Evolutionary conservation across 1,139 yeast species (phyloP), one percentile per base, ranked within the genome.

Genomic region (Geotrichum aggregatum): DNA sequence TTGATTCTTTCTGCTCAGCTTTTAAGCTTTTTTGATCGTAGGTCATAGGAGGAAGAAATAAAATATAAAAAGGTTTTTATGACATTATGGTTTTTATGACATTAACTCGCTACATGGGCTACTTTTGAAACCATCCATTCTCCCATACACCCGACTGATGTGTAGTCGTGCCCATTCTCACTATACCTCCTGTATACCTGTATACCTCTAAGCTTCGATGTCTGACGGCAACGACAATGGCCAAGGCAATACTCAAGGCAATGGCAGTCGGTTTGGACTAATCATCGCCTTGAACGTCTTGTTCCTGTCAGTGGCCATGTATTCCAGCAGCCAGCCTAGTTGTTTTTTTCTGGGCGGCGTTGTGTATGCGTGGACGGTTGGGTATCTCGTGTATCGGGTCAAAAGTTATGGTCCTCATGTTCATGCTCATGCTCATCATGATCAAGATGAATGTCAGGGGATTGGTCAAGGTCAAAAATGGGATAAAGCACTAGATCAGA

Each of bases 301-400:
- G 13, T 14, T 31, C 13, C 39, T 31, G 3, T 11, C 28, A 1
- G 26, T 19, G 14, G 24, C 39, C 18, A 8, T 18, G 36, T 21
- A 30, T 16, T 30, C 26, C 13, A 14, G 8, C n/a, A 8, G 21
- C 13, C 33, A 41, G 16, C 8, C 44, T 6, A 11, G 38, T 11
- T 31, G 22, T 33, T 43, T 30, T 26, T 43, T 43, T 16, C 10
- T 43, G 18, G 30, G 28, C 19, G 46, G 46, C 2, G 38, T 19
- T 3, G 39, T 31, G 16, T 43, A 43, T 16, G 35, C 46, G 7
- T 43, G 46, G 46, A 43, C 46, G 1, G 31, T 43, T 19, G 46
- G 28, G 33, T 18, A 16, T 19, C 36, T 42, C 3, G n/a, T 42
- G 16, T 28, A 26, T 14, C 35, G 6, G 28, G 7, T 3, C 13